These are phyloP conservation scores for Ramularia collo-cygni DNA, from an alignment of 2,329 filamentous ascomycete species.

Conservation along the genomic window DNA sequence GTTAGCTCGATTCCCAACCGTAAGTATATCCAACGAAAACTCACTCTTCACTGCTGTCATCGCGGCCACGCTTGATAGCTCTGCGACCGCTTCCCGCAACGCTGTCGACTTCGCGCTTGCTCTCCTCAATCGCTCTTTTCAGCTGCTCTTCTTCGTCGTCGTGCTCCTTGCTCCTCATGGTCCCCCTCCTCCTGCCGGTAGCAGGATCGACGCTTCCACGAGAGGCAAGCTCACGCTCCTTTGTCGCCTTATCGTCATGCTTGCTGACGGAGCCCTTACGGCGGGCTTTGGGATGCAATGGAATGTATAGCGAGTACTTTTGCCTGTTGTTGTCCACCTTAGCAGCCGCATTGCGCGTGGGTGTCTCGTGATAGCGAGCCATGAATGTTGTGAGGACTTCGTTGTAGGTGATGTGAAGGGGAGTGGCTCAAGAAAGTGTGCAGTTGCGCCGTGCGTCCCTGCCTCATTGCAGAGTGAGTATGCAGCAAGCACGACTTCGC, in stretches of 20 bases:
- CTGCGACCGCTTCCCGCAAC: slow-evolving; percentile 50
- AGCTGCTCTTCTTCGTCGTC: slow-evolving; percentile 93
- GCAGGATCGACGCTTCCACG: slow-evolving; percentile 48
- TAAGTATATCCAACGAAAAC: slow-evolving; percentile 37
- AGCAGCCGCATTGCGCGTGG: slow-evolving; percentile 22
- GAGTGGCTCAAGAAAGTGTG: too few species aligned
- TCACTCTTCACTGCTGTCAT: slow-evolving; percentile 92
- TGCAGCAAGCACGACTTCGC: neutral
- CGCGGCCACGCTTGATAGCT: slow-evolving; percentile 74
- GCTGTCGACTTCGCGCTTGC: slow-evolving; percentile 67
- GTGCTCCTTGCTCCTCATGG: slow-evolving; percentile 94
- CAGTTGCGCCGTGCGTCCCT: neutral
- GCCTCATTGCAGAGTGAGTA: too few species aligned
- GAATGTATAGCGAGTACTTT: slow-evolving; percentile 58
- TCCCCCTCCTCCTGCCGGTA: slow-evolving; percentile 77
- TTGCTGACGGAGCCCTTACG: slow-evolving; percentile 61
- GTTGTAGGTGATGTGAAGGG: neutral
- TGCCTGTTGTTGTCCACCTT: slow-evolving; percentile 40
- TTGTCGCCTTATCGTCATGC: slow-evolving; percentile 51
- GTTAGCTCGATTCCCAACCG: slow-evolving; percentile 13
- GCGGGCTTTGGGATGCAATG: slow-evolving; percentile 47
- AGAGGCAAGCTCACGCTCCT: slow-evolving; percentile 48
- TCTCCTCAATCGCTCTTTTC: slow-evolving; percentile 85
- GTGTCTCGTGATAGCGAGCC: slow-evolving; percentile 24
- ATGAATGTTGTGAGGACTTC: slow-evolving; percentile 5